Evolutionary conservation across 805 yeast species (phyloP).

Genomic region (Blastobotrys muscicola): DNA sequence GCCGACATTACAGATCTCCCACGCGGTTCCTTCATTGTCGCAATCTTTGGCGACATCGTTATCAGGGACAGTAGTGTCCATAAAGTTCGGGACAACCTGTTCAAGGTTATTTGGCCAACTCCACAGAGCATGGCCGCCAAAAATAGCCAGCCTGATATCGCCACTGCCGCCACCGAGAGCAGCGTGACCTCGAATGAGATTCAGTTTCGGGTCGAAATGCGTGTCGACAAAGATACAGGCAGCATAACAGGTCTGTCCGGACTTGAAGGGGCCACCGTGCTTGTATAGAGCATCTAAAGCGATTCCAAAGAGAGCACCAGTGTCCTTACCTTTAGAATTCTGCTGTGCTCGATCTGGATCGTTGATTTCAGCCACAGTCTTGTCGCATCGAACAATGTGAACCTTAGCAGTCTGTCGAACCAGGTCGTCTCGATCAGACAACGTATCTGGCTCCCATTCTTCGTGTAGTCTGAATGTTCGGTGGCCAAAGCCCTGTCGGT

Average conservation of each 20-base stretch:
- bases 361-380: conserved; percentile 60
- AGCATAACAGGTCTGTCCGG: conserved; percentile 53
- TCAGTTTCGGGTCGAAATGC: conserved; percentile 58
- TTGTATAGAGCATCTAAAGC: conserved; percentile 64
- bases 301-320: conserved; percentile 69
- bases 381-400: conserved; percentile 63
- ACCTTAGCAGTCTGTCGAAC: conserved; percentile 57
- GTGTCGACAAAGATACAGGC: conserved; percentile 82
- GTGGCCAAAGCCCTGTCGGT: conserved; percentile 64
- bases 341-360: conserved; percentile 84
- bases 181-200: conserved; percentile 74
- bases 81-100: conserved; percentile 54
- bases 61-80: conserved; percentile 60
- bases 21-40: conserved; percentile 71
- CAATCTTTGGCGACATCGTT: conserved; percentile 87
- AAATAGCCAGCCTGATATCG: conserved; percentile 68
- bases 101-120: conserved; percentile 88
- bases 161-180: conserved; percentile 87
- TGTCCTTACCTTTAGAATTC: conserved; percentile 56
- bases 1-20: conserved; percentile 84
- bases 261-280: conserved; percentile 46
- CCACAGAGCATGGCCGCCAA: conserved; percentile 87
- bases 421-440: conserved; percentile 36
- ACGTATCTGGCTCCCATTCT: conserved; percentile 46
- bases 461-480: conserved; percentile 71